Evolutionary conservation across 2,329 filamentous ascomycete species (phyloP).

Genomic region (Aspergillus sclerotialis): DNA sequence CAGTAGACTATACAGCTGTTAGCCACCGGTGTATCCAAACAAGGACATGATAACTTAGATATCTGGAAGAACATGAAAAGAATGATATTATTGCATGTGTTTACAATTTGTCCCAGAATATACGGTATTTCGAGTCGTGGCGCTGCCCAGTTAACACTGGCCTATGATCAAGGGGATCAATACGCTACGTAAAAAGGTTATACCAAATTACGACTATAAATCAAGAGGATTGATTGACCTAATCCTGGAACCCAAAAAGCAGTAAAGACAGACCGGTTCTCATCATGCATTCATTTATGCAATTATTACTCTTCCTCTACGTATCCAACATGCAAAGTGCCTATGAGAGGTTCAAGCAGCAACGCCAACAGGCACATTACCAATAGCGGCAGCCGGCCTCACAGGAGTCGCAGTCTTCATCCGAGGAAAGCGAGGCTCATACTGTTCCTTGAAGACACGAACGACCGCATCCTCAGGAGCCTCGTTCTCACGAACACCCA

Average conservation of each 20-base stretch:
- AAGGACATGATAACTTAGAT: too few relatives aligned
- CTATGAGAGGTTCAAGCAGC: conserved; percentile 24
- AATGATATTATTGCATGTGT: too few relatives aligned
- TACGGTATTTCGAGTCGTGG: too few relatives aligned
- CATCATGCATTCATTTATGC: neutral
- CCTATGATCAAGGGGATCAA: too few relatives aligned
- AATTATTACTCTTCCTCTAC: neutral
- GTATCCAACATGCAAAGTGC: conserved; percentile 1
- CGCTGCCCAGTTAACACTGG: too few relatives aligned
- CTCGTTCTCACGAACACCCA: conserved; percentile 59
- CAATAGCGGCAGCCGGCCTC: conserved; percentile 13
- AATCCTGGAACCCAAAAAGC: conserved; percentile 8
- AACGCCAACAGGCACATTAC: conserved; percentile 20
- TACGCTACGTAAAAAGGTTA: too few relatives aligned
- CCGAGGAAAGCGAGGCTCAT: conserved; percentile 5
- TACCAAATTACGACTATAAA: too few relatives aligned
- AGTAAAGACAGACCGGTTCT: conserved; percentile 11
- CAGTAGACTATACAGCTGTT: too few relatives aligned
- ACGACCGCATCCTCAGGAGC: conserved; percentile 53
- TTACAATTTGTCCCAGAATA: too few relatives aligned
- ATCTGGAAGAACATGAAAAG: too few relatives aligned
- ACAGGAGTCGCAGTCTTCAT: conserved; percentile 19
- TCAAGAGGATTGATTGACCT: conserved; percentile 3
- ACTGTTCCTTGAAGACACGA: conserved; percentile 25
- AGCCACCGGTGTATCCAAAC: too few relatives aligned